Evolutionary conservation across 352 stramenopile genomes (phyloP).

Genomic region (Phytophthora idaei): DNA sequence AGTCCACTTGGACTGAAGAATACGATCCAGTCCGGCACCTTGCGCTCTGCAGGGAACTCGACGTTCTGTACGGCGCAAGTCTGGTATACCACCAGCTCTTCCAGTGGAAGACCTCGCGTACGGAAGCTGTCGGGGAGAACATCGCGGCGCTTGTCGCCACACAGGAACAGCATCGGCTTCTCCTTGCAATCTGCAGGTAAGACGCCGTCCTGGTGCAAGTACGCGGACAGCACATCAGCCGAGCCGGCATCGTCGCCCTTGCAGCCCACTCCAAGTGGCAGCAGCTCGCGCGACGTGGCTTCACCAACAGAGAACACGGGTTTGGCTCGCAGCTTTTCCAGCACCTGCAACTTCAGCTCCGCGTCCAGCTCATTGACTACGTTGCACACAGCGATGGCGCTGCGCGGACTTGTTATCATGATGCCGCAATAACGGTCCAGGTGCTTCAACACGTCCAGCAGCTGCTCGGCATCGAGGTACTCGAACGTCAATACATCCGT

Average conservation of each 20-base stretch:
- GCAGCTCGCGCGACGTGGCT: constrained; percentile 68
- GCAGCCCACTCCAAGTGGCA: constrained; percentile 56
- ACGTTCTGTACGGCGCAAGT: constrained; percentile 58
- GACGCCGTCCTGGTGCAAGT: constrained; percentile 46
- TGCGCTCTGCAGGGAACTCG: constrained; percentile 41
- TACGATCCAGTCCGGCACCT: constrained; percentile 64
- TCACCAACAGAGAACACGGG: constrained; percentile 70
- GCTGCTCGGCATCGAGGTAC: constrained; percentile 54
- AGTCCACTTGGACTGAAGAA: constrained; percentile 87
- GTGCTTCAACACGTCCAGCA: constrained; percentile 46
- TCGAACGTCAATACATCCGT: constrained; percentile 73
- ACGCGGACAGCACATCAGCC: constrained; percentile 58
- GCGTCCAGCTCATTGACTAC: constrained; percentile 39
- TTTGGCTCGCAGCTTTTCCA: constrained; percentile 37
- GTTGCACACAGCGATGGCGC: constrained; percentile 55
- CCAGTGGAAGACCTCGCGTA: constrained; percentile 43
- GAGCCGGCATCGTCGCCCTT: constrained; percentile 75
- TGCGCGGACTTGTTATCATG: constrained; percentile 79
- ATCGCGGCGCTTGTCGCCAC: constrained; percentile 73
- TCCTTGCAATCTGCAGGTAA: constrained; percentile 40
- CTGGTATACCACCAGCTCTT: constrained; percentile 74
- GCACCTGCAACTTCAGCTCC: constrained; percentile 19
- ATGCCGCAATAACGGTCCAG: constrained; percentile 63
- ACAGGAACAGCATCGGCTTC: constrained; percentile 78
- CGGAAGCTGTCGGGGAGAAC: constrained; percentile 70